Base-by-base conservation (phyloP, 805 yeast genomes). In the Yarrowia phangngaensis region DNA sequence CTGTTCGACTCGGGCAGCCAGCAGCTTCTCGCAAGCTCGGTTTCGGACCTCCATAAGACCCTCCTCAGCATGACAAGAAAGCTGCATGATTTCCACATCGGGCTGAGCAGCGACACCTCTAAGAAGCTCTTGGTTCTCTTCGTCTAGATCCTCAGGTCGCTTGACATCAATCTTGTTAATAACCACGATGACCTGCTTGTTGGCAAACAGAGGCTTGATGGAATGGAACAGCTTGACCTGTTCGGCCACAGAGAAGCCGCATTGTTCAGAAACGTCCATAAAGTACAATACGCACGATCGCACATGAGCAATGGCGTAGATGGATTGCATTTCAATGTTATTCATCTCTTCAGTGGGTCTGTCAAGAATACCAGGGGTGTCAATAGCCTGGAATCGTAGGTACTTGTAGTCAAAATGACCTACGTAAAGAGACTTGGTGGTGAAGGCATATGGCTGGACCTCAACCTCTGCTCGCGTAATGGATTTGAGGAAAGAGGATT, bases 261-360 rank as follows among this genome's bases (percentile, higher is more conserved):
- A 92, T 76, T 90, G 97, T 73, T 92, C 99, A 24, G 95, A 85
- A 59, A 90, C 75, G 74, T 92, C 99, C 98, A 92, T 92, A 65
- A 92, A 92, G 72, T 92, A 92, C 63, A 92, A 70, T 34, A 92
- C 95, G 67, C 97, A 86, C 20, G 97, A 89, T 66, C 97, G 80
- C 68, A 92, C 78, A 70, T 92, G 98, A 24, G 98, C 98, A 74
- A 92, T 88, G 54, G 98, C 98, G 63, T 92, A 92, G 63, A 92
- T 92, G 43, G 95, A 84, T 73, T 92, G 99, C 98, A 92, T 92
- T 73, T 92, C 99, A 68, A 92, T 92, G 70, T 92, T 92, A 74
- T 92, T 92, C 99, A 92, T 92, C 66, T 92, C 98, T 69, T 92
- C 99, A 34, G 97, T 88, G 53, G 98, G 98, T 68, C 97, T 81